Evolutionary conservation across 1,284 basidiomycete genomes (phyloP).

Genomic region (Irpex lacteus): DNA sequence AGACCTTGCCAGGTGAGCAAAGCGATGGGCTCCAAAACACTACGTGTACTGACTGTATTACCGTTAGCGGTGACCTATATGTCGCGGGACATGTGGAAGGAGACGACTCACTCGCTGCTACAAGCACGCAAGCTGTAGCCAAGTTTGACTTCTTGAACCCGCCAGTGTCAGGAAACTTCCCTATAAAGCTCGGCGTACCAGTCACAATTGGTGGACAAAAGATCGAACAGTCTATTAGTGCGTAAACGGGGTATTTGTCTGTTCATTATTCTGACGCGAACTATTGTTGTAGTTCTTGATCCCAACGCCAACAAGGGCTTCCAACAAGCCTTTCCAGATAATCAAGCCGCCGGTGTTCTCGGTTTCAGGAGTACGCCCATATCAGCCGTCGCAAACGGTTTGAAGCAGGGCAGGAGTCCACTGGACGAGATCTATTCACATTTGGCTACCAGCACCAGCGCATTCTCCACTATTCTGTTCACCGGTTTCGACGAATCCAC

Average conservation of each 20-base stretch:
- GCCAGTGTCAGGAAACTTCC: conserved; percentile 3
- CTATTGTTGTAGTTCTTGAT: conserved; percentile 4
- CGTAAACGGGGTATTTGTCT: not conserved
- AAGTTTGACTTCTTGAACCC: conserved; percentile 5
- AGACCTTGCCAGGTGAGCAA: conserved; percentile 8
- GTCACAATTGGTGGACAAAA: not conserved
- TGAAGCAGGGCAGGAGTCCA: conserved; percentile 6
- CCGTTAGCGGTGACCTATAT: conserved; percentile 5
- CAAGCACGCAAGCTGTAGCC: not conserved
- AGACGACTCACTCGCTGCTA: not conserved
- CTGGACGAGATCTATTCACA: conserved; percentile 2
- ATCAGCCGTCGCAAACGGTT: conserved; percentile 1
- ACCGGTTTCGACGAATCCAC: conserved; percentile 2
- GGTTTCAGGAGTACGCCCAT: conserved; percentile 4
- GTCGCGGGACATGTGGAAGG: conserved; percentile 4
- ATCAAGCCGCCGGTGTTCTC: conserved; percentile 6
- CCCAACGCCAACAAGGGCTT: conserved; percentile 1
- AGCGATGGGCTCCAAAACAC: too few species aligned
- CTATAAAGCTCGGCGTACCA: not conserved
- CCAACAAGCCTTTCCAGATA: conserved; percentile 3
- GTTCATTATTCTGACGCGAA: not conserved
- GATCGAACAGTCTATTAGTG: not conserved
- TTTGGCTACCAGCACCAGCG: not conserved
- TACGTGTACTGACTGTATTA: not conserved
- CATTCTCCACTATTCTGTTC: conserved; percentile 10